These are phyloP conservation scores for Tetradesmus obliquus DNA, from an alignment of 139 green algal species.

Conservation along the genomic window DNA sequence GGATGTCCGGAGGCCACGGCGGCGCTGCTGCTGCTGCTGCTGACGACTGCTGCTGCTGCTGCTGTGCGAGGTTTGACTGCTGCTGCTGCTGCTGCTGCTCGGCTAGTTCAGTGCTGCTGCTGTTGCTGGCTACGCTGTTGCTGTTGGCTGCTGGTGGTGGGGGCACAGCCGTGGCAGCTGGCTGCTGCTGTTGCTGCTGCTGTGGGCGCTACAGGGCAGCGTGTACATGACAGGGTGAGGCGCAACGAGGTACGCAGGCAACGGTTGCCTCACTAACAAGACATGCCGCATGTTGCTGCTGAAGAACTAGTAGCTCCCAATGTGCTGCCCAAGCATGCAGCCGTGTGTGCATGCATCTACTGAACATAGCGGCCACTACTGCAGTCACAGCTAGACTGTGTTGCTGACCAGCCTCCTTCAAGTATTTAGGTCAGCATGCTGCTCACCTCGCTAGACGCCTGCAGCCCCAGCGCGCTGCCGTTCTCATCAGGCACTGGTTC, in stretches of 20 bases:
- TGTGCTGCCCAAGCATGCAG: no score
- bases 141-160: neutral
- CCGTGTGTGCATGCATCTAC: no score
- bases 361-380: no score
- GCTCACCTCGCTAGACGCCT: neutral
- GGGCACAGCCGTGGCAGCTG: neutral
- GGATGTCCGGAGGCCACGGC: slow-evolving; percentile 31
- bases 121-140: neutral
- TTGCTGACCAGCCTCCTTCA: no score
- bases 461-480: neutral
- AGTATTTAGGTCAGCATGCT: neutral
- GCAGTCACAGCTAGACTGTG: no score
- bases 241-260: neutral
- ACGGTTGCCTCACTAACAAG: no score
- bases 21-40: slow-evolving; percentile 6
- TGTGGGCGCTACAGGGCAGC: neutral
- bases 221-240: neutral
- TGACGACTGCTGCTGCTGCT: slow-evolving; percentile 10
- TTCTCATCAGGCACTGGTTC: neutral
- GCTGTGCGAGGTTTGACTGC: slow-evolving; percentile 1
- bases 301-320: no score
- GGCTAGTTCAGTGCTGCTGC: neutral
- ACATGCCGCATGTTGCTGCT: no score
- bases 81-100: slow-evolving; percentile 32
- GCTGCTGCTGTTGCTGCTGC: neutral